Conservation (phyloP, 2,329 filamentous ascomycete species). For the Apiospora malaysiana region DNA sequence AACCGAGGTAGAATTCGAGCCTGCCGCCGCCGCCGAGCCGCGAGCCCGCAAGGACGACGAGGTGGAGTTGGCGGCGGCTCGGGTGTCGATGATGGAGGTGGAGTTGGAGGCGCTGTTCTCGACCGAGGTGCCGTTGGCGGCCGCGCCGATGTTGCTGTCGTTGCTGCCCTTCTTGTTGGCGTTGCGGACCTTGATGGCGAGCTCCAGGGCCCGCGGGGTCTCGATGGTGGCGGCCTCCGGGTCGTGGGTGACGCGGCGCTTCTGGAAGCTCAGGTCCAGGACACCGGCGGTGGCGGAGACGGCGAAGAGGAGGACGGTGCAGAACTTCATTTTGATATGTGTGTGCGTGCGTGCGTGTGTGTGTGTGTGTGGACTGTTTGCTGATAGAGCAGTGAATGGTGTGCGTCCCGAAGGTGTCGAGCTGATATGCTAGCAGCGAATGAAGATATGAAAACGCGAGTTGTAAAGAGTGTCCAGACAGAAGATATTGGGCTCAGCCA, state of each 20-base stretch:
- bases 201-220: not conserved
- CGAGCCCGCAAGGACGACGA: not conserved
- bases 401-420: not conserved
- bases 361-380: not conserved
- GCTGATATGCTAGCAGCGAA: not conserved
- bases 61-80: not conserved
- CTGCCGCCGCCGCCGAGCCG: not conserved
- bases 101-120: not conserved
- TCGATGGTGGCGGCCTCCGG: constrained; percentile 5
- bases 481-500: constrained; percentile 4
- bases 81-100: not conserved
- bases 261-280: not conserved
- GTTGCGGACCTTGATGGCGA: constrained; percentile 5
- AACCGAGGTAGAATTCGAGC: not conserved
- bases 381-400: not conserved
- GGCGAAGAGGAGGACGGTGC: constrained; percentile 16
- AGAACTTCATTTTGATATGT: constrained; percentile 17
- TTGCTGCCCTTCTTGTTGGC: not conserved
- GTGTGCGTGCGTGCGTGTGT: too few relatives aligned
- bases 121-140: not conserved
- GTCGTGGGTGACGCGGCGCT: constrained; percentile 4
- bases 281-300: constrained; percentile 9
- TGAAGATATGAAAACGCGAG: not conserved
- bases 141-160: not conserved
- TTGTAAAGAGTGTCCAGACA: not conserved